phyloP scores from a whole-genome alignment of 208 protist species.

The Acanthamoeba lenticulata region DNA sequence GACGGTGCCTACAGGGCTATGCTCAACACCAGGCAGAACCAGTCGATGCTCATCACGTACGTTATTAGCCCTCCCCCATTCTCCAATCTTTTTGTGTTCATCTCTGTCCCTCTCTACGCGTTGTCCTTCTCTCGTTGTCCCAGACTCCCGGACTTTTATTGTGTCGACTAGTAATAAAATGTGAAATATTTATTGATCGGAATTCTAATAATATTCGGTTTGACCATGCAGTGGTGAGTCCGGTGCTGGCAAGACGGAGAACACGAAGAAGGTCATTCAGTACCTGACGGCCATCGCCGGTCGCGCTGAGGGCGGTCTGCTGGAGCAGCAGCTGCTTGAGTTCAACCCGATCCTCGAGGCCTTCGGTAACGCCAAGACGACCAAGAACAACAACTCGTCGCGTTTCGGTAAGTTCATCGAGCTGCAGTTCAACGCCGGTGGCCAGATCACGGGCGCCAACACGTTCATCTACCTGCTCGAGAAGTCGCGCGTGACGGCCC shows the following conservation, averaged over 20 bases:
- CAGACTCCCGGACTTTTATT: too few species aligned
- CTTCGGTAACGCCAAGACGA: constrained; percentile 85
- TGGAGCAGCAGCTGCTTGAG: constrained; percentile 84
- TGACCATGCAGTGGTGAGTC: constrained; percentile 80
- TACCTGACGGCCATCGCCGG: constrained; percentile 79
- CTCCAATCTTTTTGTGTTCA: too few species aligned
- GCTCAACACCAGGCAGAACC: constrained; percentile 78
- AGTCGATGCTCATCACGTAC: constrained; percentile 81
- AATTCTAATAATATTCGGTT: too few species aligned
- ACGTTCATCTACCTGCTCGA: constrained; percentile 80
- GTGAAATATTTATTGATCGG: too few species aligned
- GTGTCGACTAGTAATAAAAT: too few species aligned
- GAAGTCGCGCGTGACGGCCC: constrained; percentile 76
- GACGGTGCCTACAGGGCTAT: constrained; percentile 80
- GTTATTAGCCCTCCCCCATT: neutral
- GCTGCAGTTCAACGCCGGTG: constrained; percentile 79
- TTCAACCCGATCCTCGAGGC: constrained; percentile 83
- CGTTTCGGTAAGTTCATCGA: constrained; percentile 87
- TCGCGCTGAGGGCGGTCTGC: constrained; percentile 39
- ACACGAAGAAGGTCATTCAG: constrained; percentile 88
- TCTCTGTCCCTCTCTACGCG: too few species aligned
- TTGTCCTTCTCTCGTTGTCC: neutral
- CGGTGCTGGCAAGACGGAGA: constrained; percentile 87
- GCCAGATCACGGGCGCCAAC: constrained; percentile 78
- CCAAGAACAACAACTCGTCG: constrained; percentile 86